Percentiles rank a stretch among this genome's conserved stretches.
Conservation (phyloP, 2,329 filamentous ascomycete species). For the Malbranchea zuffiana region DNA sequence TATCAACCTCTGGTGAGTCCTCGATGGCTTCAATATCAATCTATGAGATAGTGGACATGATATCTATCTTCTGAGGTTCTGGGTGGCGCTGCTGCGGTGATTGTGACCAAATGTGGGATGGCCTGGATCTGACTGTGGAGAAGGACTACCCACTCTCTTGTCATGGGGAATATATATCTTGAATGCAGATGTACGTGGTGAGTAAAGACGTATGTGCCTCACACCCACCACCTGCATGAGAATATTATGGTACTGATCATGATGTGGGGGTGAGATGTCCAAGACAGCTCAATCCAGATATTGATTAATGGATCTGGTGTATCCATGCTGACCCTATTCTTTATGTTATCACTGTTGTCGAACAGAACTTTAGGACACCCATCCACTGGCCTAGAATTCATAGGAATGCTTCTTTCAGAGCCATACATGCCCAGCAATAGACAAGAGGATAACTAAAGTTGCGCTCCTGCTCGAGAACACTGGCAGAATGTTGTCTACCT, state of each 20-base stretch:
- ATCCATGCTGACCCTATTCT: slow-evolving; percentile 13
- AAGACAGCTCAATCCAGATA: slow-evolving; percentile 82
- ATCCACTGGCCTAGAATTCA: slow-evolving; percentile 10
- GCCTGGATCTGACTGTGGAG: slow-evolving; percentile 5
- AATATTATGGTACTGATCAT: slow-evolving; percentile 88
- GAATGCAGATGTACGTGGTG: slow-evolving; percentile 48
- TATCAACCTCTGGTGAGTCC: slow-evolving; percentile 36
- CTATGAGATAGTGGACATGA: slow-evolving; percentile 81
- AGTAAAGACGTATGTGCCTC: slow-evolving; percentile 87
- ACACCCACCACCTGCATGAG: slow-evolving; percentile 77
- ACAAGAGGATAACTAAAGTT: no score
- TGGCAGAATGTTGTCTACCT: no score
- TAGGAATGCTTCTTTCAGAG: slow-evolving; percentile 1
- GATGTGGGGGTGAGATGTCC: slow-evolving; percentile 85
- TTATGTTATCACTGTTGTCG: slow-evolving; percentile 8
- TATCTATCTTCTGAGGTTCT: slow-evolving; percentile 61
- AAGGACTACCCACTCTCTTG: slow-evolving; percentile 24
- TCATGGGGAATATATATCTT: slow-evolving; percentile 33
- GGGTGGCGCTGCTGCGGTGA: neutral
- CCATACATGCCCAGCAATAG: no score
- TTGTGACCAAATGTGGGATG: slow-evolving; percentile 7
- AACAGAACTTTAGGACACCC: slow-evolving; percentile 42
- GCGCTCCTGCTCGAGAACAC: no score
- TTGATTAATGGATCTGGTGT: slow-evolving; percentile 57
- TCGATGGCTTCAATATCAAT: slow-evolving; percentile 65